Base-by-base conservation (phyloP, 2,329 filamentous ascomycete genomes). In the Penicillium griseofulvum region DNA sequence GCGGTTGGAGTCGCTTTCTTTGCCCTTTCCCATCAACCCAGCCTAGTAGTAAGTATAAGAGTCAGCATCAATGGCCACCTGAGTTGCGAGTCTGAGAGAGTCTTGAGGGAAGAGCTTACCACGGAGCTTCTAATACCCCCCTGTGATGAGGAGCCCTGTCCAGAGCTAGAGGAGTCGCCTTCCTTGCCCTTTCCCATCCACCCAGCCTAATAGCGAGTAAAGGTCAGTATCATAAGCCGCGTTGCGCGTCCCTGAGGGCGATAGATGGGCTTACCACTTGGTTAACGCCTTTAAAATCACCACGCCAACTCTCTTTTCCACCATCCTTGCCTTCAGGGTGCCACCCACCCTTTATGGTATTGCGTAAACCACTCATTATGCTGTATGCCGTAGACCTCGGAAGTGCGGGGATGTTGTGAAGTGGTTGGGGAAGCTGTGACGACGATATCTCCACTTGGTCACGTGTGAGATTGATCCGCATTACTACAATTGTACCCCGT, bases 11-110 rank as follows among this genome's bases (percentile, higher is more conserved):
- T 74, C 69, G 16, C 71, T 61, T 52, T 78, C 73, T 58, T 81
- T 78, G 51, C 81, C 76, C 70, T 83, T 80, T 47, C 83, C 82
- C 68, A 85, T 77, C 81, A 80, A 83, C 62, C 81, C 82, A 57
- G 81, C 80, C 83, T 85, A 22, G 6, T 19, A 59, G 39, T 36
- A 42, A 39, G 19, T 36, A 57, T 42, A 57, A 38, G 57, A 38
- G 57, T 53, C 22, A 51, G 34, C 10, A 55, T 66, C 51, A 65
- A 59, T 47, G 51, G 52, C 37, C 41, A 46, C 22, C 22, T 22
- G 4, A 38, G 26, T 10, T 52, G 10, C 52, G 52, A 29, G 17
- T 43, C 37, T 17, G 52, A 49, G 38, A 47, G 22, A 41, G 53
- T 31, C 24, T 36, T 31, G 26, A 38, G 17, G 4, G 17, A 11